Evolutionary conservation across 257 asterid genomes (phyloP).

Genomic region (Salvia hispanica): DNA sequence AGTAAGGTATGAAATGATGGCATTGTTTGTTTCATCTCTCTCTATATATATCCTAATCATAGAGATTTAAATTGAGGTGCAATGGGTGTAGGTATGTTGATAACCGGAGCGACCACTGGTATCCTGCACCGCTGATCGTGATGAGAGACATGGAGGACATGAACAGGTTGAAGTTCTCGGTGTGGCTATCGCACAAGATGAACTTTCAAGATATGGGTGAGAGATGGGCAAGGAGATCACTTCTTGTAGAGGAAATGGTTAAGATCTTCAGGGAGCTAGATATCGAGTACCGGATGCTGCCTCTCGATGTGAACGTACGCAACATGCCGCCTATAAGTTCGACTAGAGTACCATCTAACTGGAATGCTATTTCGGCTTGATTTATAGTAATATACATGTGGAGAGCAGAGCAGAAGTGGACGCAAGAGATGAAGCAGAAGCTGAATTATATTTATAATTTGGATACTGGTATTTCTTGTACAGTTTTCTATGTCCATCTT

Average conservation of each 20-base stretch:
- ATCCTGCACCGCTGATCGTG: slow-evolving; percentile 70
- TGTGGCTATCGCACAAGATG: slow-evolving; percentile 78
- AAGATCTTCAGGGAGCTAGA: slow-evolving; percentile 73
- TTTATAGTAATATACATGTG: background rate
- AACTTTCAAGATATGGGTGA: slow-evolving; percentile 92
- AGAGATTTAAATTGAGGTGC: background rate
- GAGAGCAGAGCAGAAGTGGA: background rate
- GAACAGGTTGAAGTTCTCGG: slow-evolving; percentile 78
- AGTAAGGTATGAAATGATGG: slow-evolving; percentile 48
- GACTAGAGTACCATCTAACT: slow-evolving; percentile 66
- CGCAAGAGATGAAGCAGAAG: background rate
- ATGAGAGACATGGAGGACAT: slow-evolving; percentile 85
- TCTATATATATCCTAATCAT: background rate
- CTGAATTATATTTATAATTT: background rate
- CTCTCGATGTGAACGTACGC: slow-evolving; percentile 68
- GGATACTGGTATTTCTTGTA: background rate
- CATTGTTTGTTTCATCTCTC: background rate
- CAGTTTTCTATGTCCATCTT: background rate
- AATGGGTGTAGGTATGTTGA: slow-evolving; percentile 57
- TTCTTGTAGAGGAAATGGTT: slow-evolving; percentile 77
- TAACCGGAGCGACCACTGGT: slow-evolving; percentile 75
- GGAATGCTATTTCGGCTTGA: slow-evolving; percentile 51
- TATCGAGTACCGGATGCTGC: slow-evolving; percentile 80
- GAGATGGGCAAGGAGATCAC: slow-evolving; percentile 75
- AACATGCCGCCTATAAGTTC: slow-evolving; percentile 65